phyloP scores from a whole-genome alignment of 139 green algal genomes.

The Nannochloris sp. region DNA sequence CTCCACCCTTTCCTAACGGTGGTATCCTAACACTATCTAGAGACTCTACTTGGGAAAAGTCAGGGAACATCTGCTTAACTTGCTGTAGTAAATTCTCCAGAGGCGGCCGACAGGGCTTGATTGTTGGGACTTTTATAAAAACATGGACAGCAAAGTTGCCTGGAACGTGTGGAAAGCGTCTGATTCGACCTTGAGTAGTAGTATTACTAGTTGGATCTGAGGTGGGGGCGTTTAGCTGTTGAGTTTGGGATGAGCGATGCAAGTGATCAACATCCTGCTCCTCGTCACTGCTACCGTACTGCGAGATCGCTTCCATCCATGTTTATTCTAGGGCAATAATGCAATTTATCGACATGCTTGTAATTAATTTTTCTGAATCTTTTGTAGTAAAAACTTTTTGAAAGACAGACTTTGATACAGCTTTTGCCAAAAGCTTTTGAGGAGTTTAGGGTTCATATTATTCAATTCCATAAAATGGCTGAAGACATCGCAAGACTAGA shows the following conservation, averaged over 20 bases:
- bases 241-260: background rate
- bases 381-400: background rate
- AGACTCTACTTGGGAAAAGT: too few species aligned
- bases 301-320: slow-evolving; percentile 5
- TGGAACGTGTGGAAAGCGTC: slow-evolving; percentile 35
- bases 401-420: background rate
- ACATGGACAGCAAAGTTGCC: slow-evolving; percentile 40
- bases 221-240: background rate
- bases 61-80: too few species aligned
- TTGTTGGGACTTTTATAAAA: slow-evolving; percentile 30
- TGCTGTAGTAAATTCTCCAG: too few species aligned
- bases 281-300: background rate
- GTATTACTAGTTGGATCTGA: background rate
- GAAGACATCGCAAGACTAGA: background rate
- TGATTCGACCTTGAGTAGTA: slow-evolving; percentile 16
- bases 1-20: too few species aligned
- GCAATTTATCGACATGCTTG: background rate
- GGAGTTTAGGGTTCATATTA: background rate
- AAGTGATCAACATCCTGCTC: background rate
- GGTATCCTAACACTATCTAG: too few species aligned
- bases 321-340: background rate
- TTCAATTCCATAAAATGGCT: background rate
- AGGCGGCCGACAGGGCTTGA: too few species aligned
- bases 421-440: background rate
- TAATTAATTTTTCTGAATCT: background rate